These are phyloP conservation scores for Orbilia quercus DNA, from an alignment of 2,329 filamentous ascomycete species.

Conservation along the genomic window DNA sequence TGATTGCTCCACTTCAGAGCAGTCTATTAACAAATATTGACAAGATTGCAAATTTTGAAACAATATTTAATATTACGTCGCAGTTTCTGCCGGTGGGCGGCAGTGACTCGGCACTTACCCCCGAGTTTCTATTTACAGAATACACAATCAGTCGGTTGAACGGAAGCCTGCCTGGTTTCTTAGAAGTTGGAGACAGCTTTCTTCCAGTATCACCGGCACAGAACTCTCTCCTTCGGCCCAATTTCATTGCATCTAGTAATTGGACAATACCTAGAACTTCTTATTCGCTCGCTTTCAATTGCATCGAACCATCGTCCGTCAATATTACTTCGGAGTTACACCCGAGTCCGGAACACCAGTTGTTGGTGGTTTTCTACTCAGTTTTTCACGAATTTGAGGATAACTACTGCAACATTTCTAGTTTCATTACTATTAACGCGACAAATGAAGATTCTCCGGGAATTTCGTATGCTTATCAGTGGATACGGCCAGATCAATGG, in stretches of 20 bases:
- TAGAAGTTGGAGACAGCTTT: constrained; percentile 13
- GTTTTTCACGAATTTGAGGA: constrained; percentile 6
- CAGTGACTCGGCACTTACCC: constrained; percentile 30
- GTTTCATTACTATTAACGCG: background rate
- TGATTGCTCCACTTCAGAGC: constrained; percentile 26
- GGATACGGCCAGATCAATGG: constrained; percentile 21
- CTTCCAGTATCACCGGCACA: constrained; percentile 12
- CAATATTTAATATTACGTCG: constrained; percentile 17
- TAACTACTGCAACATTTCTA: constrained; percentile 9
- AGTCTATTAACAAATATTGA: constrained; percentile 28
- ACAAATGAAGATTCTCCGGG: background rate
- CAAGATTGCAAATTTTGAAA: constrained; percentile 16
- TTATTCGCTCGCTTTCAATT: constrained; percentile 15
- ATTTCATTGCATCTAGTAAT: constrained; percentile 10
- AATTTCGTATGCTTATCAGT: constrained; percentile 14
- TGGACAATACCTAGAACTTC: constrained; percentile 8
- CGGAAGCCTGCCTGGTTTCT: constrained; percentile 18
- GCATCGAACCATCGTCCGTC: constrained; percentile 1
- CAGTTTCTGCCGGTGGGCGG: constrained; percentile 24
- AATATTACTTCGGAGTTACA: constrained; percentile 1
- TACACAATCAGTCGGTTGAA: constrained; percentile 15
- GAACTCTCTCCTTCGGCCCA: background rate
- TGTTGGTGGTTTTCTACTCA: background rate
- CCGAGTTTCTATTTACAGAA: constrained; percentile 31
- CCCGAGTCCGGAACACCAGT: background rate